A percentile compares a stretch with the other conserved stretches of the same genome.
These are phyloP conservation scores for Seiridium unicorne DNA, from an alignment of 2,329 filamentous ascomycete species.

Conservation along the genomic window DNA sequence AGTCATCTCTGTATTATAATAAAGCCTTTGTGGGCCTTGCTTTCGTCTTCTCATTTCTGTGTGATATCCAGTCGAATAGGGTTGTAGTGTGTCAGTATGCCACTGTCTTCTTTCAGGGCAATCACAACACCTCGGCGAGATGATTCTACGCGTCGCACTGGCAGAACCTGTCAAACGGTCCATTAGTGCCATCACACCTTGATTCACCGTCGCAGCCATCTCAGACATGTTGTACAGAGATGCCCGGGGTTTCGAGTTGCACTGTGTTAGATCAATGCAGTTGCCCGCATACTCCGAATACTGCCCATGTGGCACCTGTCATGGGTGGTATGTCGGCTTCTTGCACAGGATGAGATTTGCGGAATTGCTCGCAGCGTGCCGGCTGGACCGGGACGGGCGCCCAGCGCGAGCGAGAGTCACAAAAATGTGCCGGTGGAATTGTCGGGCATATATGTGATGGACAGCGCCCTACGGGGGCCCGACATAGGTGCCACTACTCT, in stretches of 20 bases:
- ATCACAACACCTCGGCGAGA: neutral
- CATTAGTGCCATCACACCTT: neutral
- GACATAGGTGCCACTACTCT: neutral
- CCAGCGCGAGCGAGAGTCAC: too few species aligned
- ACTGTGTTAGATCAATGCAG: constrained; percentile 15
- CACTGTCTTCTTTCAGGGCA: neutral
- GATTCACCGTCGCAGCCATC: neutral
- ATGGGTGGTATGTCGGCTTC: neutral
- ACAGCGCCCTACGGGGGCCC: neutral
- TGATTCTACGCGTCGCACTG: neutral
- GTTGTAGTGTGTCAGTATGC: neutral
- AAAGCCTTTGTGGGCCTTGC: neutral
- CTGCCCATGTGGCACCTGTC: constrained; percentile 15
- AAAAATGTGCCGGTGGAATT: neutral
- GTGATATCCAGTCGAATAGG: neutral
- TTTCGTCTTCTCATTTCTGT: neutral
- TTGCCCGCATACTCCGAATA: constrained; percentile 11
- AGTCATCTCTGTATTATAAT: too few species aligned
- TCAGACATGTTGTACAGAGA: constrained; percentile 13
- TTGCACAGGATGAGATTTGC: too few species aligned
- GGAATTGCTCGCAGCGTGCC: neutral
- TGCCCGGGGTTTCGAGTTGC: constrained; percentile 13
- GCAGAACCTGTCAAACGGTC: neutral
- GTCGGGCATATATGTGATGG: neutral
- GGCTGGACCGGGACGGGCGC: neutral